Base-by-base conservation (phyloP, 768 basidiomycete genomes). In the Lactarius hengduanensis region DNA sequence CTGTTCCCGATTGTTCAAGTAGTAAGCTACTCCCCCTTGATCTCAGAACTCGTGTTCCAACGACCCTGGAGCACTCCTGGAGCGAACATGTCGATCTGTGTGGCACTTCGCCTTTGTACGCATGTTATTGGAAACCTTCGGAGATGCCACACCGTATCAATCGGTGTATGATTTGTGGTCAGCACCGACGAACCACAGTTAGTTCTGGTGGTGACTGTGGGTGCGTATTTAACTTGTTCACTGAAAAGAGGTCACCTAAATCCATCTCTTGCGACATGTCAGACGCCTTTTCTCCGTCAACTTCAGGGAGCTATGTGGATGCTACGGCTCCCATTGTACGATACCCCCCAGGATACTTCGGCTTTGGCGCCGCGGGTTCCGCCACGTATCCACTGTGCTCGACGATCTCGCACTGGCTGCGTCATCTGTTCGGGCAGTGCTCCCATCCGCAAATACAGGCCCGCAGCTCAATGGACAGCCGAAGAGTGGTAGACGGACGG, bases 331-430 rank as follows among this genome's bases (percentile, higher is more conserved):
- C 45, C 30, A 1, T 32, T 60, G 30, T 47, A n/a, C 43, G 30
- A n/a, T 45, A 60, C 22, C 59, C 59, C 20, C 41, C 43, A 45
- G 45, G 30, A 8, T 60, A 60, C 45, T 60, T 60, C 32, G n/a
- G n/a, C 45, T n/a, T 22, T 30, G 59, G 59, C 32, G 59, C 59
- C 18, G 43, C 59, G 59, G 59, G 6, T 60, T 60, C 45, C 43
- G 32, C 47, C 43, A n/a, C 15, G 59, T 60, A 47, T 47, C 45
- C n/a, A 22, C n/a, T 15, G 16, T 61, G 22, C 50, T 61, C 32
- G 32, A 61, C 34, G 30, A 53, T 36, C 13, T 53, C 34, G n/a
- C 47, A 53, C 60, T 26, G 47, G 47, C 47, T 61, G 60, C 47
- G 47, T 26, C 60, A 47, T 53, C 47, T 13, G 5, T 7, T 50